Evolutionary conservation across 2,329 filamentous ascomycete genomes (phyloP), one percentile per base, ranked within the genome.

Genomic region (Epichloe elymi): DNA sequence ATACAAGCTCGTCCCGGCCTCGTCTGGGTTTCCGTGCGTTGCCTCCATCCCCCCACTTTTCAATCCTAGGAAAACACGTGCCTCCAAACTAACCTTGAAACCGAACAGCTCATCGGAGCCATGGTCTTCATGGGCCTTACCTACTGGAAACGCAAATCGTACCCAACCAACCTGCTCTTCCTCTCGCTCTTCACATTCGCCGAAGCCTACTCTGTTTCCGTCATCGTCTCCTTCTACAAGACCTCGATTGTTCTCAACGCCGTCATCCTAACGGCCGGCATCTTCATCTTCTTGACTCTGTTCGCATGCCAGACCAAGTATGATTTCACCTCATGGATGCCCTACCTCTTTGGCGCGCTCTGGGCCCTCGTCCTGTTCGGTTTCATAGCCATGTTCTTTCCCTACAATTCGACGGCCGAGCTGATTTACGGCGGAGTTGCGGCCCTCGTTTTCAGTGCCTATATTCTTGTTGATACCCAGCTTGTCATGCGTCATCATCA

Each of bases 251-350:
- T 98, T 20, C 77, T 98, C 46, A 85, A 95, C 69, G 93, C 93
- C 15, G 83, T 95, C 36, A 70, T 95, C 57, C 81, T 98, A 52
- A 98, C 93, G 48, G 85, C 83, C 15, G 86, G 84, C 48, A 86
- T 90, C 63, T 90, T 91, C 63, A 73, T 88, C 60, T 81, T 87
- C 62, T 78, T 89, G 48, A 88, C 85, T 1, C 69, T 90, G 43
- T 97, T 98, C 67, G 93, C 93, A 47, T 95, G 90, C 79, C 93
- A 98, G 74, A 87, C 86, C 57, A 95, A 94, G 68, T 98, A 98
- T 65, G 93, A 98, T 74, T 98, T 98, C 67, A 97, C 91, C 1
- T 85, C 81, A 57, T 98, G 93, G 91, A 87, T 91, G 74, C 91
- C 93, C 17, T 97, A 96, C 66, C 80, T 97, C 3, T 94, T 94